Evolutionary conservation across 805 yeast genomes (phyloP).

Genomic region (Scheffersomyces stipitis): DNA sequence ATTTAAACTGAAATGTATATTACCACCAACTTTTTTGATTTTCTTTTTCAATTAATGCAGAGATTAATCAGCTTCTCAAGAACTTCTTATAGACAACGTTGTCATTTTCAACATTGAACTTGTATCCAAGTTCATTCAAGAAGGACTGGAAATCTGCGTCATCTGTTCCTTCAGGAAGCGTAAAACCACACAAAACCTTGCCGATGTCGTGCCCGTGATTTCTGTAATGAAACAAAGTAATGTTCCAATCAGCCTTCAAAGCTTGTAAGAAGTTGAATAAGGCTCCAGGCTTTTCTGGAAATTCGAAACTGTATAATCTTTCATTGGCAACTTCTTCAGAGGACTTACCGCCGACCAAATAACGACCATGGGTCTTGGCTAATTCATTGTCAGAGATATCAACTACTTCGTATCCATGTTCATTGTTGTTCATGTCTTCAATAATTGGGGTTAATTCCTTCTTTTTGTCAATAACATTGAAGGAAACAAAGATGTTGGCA

Average conservation of each 20-base stretch:
- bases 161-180: constrained; percentile 69
- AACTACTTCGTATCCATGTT: constrained; percentile 62
- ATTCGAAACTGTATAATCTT: constrained; percentile 79
- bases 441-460: constrained; percentile 69
- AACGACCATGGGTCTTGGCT: constrained; percentile 96
- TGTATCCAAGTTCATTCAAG: constrained; percentile 71
- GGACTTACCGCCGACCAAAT: constrained; percentile 90
- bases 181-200: constrained; percentile 85
- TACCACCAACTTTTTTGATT: too few relatives aligned
- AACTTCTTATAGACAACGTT: constrained; percentile 85
- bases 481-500: constrained; percentile 87
- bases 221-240: constrained; percentile 93
- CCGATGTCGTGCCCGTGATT: constrained; percentile 96
- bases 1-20: too few relatives aligned
- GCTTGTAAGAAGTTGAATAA: constrained; percentile 73
- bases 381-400: constrained; percentile 91
- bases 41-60: too few relatives aligned
- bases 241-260: constrained; percentile 80
- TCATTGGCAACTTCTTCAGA: constrained; percentile 60
- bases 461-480: constrained; percentile 74
- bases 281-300: constrained; percentile 98
- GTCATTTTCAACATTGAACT: constrained; percentile 76
- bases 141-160: constrained; percentile 65
- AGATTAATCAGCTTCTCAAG: constrained; percentile 36
- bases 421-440: constrained; percentile 55